Base-by-base conservation (phyloP, 352 stramenopile species). In the Phytophthora pini region DNA sequence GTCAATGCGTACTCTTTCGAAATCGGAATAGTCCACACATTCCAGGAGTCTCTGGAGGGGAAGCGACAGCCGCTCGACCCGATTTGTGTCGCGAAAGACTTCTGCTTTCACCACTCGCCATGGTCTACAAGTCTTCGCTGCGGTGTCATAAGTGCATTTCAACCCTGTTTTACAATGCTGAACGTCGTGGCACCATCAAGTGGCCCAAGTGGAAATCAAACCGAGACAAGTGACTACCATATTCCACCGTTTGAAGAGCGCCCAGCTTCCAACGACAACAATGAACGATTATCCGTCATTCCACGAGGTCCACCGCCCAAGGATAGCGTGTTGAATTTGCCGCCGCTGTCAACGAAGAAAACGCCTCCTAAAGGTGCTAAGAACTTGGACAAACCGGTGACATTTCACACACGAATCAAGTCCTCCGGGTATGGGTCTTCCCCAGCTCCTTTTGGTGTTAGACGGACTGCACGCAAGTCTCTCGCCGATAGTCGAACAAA, bases 371-470 rank as follows among this genome's bases (percentile, higher is more conserved):
- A 78, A 41, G 49, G 41, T 12, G 38, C 41, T 3, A 85, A 77
- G 27, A 50, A 31, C 2, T 56, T 80, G 2, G 81, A 96, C 71
- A 88, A 94, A 12, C 84, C 88, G 17, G 76, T 96, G 43, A 93
- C 86, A 20, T 97, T 95, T 40, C 89, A 88, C 40, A 80, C 81
- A 12, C 74, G 80, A 13, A 86, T 97, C 50, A 81, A 82, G 49
- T 97, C 89, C 12, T 95, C 87, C 1, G 89, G 89, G 0, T 97
- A 97, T 65, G 89, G 88, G 29, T 56, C 68, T 4, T 52, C 59
- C 0, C 32, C 56, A 29, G 32, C 54, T 29, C 26, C 61, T 9
- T 80, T 82, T 17, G 53, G 55, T 1, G 41, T 48, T 3, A 82
- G 70, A 26, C 63, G 70, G 26, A 65, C 24, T n/a, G 24, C 46